These are phyloP conservation scores for Pythium aphanidermatum DNA, from an alignment of 352 stramenopile species.

Conservation along the genomic window DNA sequence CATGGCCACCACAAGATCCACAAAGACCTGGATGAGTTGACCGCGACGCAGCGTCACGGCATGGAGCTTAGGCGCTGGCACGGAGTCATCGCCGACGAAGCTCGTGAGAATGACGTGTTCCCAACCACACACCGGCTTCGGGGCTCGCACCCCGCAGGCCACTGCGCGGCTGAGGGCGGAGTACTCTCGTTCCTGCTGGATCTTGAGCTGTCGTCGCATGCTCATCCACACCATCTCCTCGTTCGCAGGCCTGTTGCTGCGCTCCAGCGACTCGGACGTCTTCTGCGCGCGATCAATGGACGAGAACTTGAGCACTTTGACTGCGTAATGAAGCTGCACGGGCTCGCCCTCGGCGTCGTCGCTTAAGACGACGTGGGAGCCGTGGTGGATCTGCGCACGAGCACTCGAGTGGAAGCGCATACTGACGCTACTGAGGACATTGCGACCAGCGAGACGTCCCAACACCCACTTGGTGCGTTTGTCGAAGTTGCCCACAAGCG, in stretches of 20 bases:
- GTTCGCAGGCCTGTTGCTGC: constrained; percentile 24
- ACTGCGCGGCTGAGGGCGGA: constrained; percentile 30
- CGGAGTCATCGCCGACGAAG: constrained; percentile 40
- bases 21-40: constrained; percentile 37
- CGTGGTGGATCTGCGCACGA: constrained; percentile 44
- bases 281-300: constrained; percentile 39
- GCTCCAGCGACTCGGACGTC: constrained; percentile 41
- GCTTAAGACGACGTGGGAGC: constrained; percentile 33
- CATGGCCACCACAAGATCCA: constrained; percentile 31
- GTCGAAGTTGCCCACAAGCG: constrained; percentile 12
- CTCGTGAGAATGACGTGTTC: constrained; percentile 50
- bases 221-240: constrained; percentile 52
- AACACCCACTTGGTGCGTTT: constrained; percentile 17
- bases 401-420: constrained; percentile 50
- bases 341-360: constrained; percentile 33
- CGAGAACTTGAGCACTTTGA: constrained; percentile 76
- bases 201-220: constrained; percentile 53
- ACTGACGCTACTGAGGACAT: constrained; percentile 31
- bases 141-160: constrained; percentile 24
- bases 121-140: constrained; percentile 31
- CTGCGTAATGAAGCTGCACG: constrained; percentile 44
- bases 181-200: constrained; percentile 46
- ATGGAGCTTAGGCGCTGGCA: constrained; percentile 29
- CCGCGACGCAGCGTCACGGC: constrained; percentile 36
- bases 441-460: constrained; percentile 7